phyloP scores from a whole-genome alignment of 192 early-diverging fungal genomes.

The Chytriomyces hyalinus region DNA sequence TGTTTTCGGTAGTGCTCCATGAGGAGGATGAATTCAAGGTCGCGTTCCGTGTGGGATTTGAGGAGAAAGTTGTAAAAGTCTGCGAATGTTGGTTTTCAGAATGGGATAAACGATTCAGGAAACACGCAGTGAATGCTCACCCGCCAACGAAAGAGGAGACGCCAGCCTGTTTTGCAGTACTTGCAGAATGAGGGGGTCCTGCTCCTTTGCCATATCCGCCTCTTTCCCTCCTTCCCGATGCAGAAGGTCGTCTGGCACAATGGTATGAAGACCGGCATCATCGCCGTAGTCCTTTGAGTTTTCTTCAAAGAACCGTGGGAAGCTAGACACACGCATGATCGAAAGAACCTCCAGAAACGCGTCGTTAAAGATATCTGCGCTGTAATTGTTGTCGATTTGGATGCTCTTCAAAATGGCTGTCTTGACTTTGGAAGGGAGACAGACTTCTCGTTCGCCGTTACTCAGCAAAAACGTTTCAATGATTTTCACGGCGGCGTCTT shows the following conservation, averaged over 20 bases:
- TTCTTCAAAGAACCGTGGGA: slow-evolving; percentile 43
- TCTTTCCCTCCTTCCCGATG: background rate
- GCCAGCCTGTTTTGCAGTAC: slow-evolving; percentile 21
- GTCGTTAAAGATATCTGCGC: slow-evolving; percentile 38
- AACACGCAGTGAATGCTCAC: background rate
- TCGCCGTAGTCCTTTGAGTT: slow-evolving; percentile 21
- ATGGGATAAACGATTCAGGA: background rate
- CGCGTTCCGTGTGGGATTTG: slow-evolving; percentile 9
- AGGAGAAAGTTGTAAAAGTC: slow-evolving; percentile 27
- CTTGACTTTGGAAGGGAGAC: slow-evolving; percentile 29
- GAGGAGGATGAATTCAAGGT: slow-evolving; percentile 16
- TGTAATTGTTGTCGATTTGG: slow-evolving; percentile 23
- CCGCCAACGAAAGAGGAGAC: slow-evolving; percentile 23
- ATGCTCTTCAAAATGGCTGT: slow-evolving; percentile 27
- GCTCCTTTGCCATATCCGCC: background rate
- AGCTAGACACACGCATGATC: slow-evolving; percentile 37
- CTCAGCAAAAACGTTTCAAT: slow-evolving; percentile 33
- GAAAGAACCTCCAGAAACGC: slow-evolving; percentile 35
- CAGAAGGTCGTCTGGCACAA: slow-evolving; percentile 25
- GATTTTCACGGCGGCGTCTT: slow-evolving; percentile 20
- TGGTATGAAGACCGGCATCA: slow-evolving; percentile 25
- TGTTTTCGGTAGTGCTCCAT: slow-evolving; percentile 24
- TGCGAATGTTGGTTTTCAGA: background rate
- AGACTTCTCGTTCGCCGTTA: slow-evolving; percentile 31
- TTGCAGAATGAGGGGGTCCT: slow-evolving; percentile 23